Percentiles rank a stretch among this genome's conserved stretches.
phyloP scores from a whole-genome alignment of 2,329 filamentous ascomycete genomes.

The Claviceps maximensis region DNA sequence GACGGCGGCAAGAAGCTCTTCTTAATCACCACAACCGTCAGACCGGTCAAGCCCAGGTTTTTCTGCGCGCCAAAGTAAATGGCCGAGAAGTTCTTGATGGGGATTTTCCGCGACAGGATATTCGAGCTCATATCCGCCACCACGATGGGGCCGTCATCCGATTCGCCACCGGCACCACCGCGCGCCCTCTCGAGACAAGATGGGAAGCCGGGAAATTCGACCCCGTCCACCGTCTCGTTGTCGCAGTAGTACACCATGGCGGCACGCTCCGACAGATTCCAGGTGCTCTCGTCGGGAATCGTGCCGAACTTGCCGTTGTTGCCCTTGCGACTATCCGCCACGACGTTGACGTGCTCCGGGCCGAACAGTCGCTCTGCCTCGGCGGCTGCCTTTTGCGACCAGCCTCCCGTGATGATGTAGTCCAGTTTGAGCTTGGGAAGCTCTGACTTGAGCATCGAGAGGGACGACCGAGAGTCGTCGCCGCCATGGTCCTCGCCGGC shows the following conservation, averaged over 20 bases:
- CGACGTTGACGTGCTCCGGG: slow-evolving; percentile 67
- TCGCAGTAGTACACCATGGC: slow-evolving; percentile 82
- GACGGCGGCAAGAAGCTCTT: slow-evolving; percentile 64
- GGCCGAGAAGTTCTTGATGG: slow-evolving; percentile 64
- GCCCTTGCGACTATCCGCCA: slow-evolving; percentile 47
- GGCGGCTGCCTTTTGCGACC: slow-evolving; percentile 71
- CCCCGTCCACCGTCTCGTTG: slow-evolving; percentile 89
- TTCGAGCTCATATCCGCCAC: slow-evolving; percentile 92
- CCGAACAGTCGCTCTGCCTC: slow-evolving; percentile 72
- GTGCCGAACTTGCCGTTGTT: slow-evolving; percentile 75
- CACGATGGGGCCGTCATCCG: too few species aligned
- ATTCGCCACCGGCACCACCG: slow-evolving; percentile 44
- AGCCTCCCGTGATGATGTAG: slow-evolving; percentile 82
- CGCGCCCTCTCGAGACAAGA: slow-evolving; percentile 42
- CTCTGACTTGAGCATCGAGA: slow-evolving; percentile 37
- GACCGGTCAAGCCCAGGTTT: slow-evolving; percentile 76
- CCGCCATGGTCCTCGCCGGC: background rate
- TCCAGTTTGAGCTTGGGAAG: slow-evolving; percentile 59
- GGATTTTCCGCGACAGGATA: slow-evolving; percentile 69
- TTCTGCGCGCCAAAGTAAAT: slow-evolving; percentile 94
- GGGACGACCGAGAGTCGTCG: too few species aligned
- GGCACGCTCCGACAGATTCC: slow-evolving; percentile 56
- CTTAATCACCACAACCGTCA: slow-evolving; percentile 75
- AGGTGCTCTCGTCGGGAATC: slow-evolving; percentile 65
- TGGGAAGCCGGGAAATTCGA: slow-evolving; percentile 74